These are phyloP conservation scores for Neonectria sp. DNA, from an alignment of 2,329 filamentous ascomycete species.

Conservation along the genomic window DNA sequence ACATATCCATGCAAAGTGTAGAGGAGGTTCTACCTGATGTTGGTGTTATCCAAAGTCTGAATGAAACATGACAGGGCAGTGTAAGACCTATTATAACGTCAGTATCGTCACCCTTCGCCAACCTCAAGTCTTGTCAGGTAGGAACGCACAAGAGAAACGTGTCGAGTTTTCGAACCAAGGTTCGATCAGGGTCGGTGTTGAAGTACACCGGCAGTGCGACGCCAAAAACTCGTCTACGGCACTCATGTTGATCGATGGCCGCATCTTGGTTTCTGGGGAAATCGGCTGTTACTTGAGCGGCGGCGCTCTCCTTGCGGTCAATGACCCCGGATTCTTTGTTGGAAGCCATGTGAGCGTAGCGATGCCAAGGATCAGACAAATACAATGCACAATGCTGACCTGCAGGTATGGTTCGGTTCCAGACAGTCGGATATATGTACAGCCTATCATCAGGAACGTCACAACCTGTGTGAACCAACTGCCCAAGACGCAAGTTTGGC, in stretches of 20 bases:
- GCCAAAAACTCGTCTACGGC: conserved; percentile 17
- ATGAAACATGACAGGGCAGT: conserved; percentile 31
- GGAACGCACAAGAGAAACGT: conserved; percentile 23
- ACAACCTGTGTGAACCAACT: not conserved
- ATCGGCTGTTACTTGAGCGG: not conserved
- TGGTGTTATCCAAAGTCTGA: conserved; percentile 32
- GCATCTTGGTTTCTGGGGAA: not conserved
- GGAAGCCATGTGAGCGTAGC: not conserved
- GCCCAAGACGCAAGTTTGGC: not conserved
- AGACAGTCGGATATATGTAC: not conserved
- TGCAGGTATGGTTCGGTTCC: not conserved
- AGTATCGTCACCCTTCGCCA: not conserved
- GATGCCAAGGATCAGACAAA: not conserved
- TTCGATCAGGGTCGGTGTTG: conserved; percentile 27
- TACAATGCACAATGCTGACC: not conserved
- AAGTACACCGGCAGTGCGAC: conserved; percentile 25
- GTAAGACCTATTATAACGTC: conserved; percentile 11
- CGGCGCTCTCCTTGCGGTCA: conserved; percentile 2
- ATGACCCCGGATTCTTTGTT: not conserved
- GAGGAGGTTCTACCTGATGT: conserved; percentile 4
- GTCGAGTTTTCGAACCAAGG: conserved; percentile 28
- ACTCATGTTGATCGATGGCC: conserved; percentile 9
- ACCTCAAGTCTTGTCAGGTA: not conserved
- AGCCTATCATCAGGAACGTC: not conserved
- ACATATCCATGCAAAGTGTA: not conserved